Evolutionary conservation across 1,139 yeast species (phyloP).

Genomic region (Lodderomyces pseudojiufengensis): DNA sequence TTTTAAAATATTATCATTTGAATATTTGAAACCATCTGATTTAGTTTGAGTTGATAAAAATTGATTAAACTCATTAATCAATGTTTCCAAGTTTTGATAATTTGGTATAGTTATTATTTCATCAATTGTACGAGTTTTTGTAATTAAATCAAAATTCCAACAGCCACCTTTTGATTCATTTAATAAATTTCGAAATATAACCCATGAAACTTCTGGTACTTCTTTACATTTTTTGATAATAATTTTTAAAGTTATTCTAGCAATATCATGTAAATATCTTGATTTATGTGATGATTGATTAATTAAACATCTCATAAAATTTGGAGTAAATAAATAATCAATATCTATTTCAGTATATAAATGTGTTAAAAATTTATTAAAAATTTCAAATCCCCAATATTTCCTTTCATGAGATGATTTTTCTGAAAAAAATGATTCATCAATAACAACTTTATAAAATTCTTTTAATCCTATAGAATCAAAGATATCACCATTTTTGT

Average conservation of each 20-base stretch:
- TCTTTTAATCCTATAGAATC: conserved; percentile 39
- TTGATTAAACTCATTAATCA: conserved; percentile 16
- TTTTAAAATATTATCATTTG: conserved; percentile 47
- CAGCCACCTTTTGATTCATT: conserved; percentile 54
- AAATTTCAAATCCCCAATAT: conserved; percentile 79
- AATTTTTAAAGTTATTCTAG: conserved; percentile 47
- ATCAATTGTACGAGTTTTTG: conserved; percentile 69
- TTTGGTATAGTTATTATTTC: conserved; percentile 36
- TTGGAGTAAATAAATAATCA: conserved; percentile 55
- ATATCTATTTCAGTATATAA: conserved; percentile 18
- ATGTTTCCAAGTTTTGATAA: conserved; percentile 7
- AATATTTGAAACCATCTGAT: conserved; percentile 15
- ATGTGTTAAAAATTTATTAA: conserved; percentile 43
- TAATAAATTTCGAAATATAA: conserved; percentile 46
- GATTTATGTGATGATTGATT: conserved; percentile 71
- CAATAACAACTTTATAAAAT: conserved; percentile 79
- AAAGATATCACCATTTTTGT: conserved; percentile 24
- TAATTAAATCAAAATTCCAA: conserved; percentile 71
- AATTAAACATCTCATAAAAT: conserved; percentile 69
- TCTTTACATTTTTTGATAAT: conserved; percentile 37
- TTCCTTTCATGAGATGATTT: conserved; percentile 84
- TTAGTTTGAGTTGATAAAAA: conserved; percentile 23
- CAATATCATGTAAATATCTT: conserved; percentile 64
- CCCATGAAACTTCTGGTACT: conserved; percentile 45
- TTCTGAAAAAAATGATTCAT: conserved; percentile 72